A percentile compares a stretch with the other conserved stretches of the same genome.
Evolutionary conservation across 2,329 filamentous ascomycete species (phyloP).

Genomic region (Teratosphaeria nubilosa): DNA sequence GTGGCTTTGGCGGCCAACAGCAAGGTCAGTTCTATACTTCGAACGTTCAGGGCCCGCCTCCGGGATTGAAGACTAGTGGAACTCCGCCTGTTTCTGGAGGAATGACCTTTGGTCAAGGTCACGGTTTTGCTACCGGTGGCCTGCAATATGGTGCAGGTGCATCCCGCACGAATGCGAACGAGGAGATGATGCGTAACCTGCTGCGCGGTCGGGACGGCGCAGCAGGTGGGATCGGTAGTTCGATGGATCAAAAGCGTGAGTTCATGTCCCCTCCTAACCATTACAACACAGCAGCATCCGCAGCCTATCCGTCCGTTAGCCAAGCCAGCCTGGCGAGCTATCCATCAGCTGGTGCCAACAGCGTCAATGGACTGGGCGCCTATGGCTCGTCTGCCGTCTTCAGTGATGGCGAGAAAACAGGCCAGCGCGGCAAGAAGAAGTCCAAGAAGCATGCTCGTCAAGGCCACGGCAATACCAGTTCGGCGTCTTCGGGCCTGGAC

Average conservation of each 20-base stretch:
- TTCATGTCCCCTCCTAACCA: conserved; percentile 11
- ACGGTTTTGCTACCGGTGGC: conserved; percentile 63
- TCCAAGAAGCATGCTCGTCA: conserved; percentile 9
- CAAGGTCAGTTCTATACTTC: conserved; percentile 64
- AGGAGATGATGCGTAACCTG: conserved; percentile 72
- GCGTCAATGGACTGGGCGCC: not conserved
- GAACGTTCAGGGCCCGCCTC: conserved; percentile 84
- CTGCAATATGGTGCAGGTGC: conserved; percentile 50
- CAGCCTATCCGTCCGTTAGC: conserved; percentile 1
- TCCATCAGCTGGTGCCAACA: not conserved
- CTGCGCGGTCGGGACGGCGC: conserved; percentile 44
- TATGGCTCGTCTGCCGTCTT: conserved; percentile 3
- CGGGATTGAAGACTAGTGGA: conserved; percentile 86
- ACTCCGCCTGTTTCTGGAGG: conserved; percentile 74
- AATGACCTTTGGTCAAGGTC: conserved; percentile 82
- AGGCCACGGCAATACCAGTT: conserved; percentile 5
- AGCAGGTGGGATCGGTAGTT: conserved; percentile 45
- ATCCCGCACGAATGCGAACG: conserved; percentile 58
- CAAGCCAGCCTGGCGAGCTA: not conserved
- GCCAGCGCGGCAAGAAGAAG: conserved; percentile 10
- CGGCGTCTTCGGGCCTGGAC: conserved; percentile 6
- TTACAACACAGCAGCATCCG: conserved; percentile 87
- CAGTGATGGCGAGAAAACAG: conserved; percentile 8
- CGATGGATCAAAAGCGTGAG: conserved; percentile 22
- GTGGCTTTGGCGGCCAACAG: conserved; percentile 41